These are phyloP conservation scores for Umbilicus rupestris DNA, from an alignment of 164 flowering plant species.

Conservation along the genomic window DNA sequence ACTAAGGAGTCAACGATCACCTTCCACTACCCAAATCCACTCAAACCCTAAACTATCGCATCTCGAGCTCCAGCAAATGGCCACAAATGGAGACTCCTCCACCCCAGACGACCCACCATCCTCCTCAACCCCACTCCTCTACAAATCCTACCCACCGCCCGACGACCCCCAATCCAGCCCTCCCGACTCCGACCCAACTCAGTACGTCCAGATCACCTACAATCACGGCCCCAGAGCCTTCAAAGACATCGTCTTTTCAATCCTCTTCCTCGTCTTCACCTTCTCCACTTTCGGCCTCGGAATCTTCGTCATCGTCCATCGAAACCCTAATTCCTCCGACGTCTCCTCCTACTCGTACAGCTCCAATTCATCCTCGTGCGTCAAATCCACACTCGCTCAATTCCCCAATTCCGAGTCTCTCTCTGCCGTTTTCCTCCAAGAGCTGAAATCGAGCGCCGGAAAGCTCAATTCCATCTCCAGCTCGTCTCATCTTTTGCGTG, in stretches of 20 bases:
- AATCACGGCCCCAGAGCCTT: slow-evolving; percentile 51
- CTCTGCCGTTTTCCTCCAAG: neutral
- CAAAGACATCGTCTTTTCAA: slow-evolving; percentile 64
- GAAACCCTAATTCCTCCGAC: slow-evolving; percentile 40
- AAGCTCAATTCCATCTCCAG: neutral
- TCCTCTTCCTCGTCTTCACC: slow-evolving; percentile 53
- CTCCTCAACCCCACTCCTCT: slow-evolving; percentile 54
- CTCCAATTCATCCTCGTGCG: slow-evolving; percentile 49
- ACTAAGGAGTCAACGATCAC: neutral
- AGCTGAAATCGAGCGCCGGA: neutral
- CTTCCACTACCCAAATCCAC: neutral
- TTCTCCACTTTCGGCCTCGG: slow-evolving; percentile 75
- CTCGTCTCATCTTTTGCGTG: slow-evolving; percentile 22
- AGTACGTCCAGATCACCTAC: slow-evolving; percentile 71
- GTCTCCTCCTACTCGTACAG: slow-evolving; percentile 46
- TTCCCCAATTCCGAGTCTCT: neutral
- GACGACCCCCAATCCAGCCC: slow-evolving; percentile 16
- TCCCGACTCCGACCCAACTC: slow-evolving; percentile 36
- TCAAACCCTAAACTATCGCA: too few species aligned
- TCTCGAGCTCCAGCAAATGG: neutral
- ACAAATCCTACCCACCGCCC: slow-evolving; percentile 34
- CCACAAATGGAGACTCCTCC: slow-evolving; percentile 9
- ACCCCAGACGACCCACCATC: slow-evolving; percentile 30
- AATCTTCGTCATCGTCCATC: slow-evolving; percentile 48
- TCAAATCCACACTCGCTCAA: slow-evolving; percentile 10